Percentiles rank a stretch among this genome's conserved stretches.
Conservation (phyloP, 441 rosid species). For the Adansonia grandidieri region DNA sequence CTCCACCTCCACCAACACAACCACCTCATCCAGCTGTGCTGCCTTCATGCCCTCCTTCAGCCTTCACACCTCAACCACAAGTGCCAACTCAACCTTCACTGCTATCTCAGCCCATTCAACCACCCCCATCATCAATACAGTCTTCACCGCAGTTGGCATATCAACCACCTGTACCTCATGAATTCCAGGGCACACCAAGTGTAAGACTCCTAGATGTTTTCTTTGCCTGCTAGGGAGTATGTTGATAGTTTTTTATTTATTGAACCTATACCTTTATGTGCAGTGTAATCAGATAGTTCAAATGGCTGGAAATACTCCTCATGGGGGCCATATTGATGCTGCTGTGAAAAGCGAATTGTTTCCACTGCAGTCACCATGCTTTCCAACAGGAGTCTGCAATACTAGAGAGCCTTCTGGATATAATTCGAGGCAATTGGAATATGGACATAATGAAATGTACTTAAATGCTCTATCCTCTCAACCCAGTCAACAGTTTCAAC, state of each 20-base stretch:
- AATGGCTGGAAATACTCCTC: conserved; percentile 56
- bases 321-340: conserved; percentile 53
- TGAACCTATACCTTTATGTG: conserved; percentile 22
- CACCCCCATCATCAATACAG: conserved; percentile 53
- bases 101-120: conserved; percentile 47
- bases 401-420: conserved; percentile 73
- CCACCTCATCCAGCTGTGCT: conserved; percentile 14
- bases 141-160: conserved; percentile 69
- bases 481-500: conserved; percentile 73
- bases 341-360: conserved; percentile 58
- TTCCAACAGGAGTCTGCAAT: conserved; percentile 50
- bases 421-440: conserved; percentile 69
- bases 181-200: conserved; percentile 49
- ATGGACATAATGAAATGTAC: conserved; percentile 60
- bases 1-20: conserved; percentile 30
- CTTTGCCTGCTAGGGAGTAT: conserved; percentile 11
- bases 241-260: conserved; percentile 21
- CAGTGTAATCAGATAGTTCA: conserved; percentile 76
- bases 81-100: conserved; percentile 54
- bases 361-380: conserved; percentile 64
- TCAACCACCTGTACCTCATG: conserved; percentile 63
- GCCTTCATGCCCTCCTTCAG: conserved; percentile 36
- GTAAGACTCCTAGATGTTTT: conserved; percentile 46
- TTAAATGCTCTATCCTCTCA: conserved; percentile 75
- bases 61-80: conserved; percentile 51